Conservation (phyloP, 305 asterid species). For the Solanum hybrid region DNA sequence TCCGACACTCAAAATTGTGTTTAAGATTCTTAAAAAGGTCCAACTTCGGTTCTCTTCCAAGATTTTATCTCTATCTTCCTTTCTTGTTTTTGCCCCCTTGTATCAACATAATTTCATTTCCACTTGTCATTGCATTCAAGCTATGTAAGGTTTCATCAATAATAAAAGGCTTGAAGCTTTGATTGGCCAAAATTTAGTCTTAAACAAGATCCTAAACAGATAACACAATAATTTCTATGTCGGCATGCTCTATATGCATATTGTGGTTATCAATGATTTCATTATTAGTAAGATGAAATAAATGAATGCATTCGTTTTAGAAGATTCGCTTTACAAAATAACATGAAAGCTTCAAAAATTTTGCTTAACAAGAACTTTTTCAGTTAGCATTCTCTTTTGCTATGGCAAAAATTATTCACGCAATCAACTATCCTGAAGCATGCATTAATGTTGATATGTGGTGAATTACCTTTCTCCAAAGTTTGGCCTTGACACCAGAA, state of each 20-base stretch:
- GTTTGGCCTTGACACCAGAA: slow-evolving; percentile 87
- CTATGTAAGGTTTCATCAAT: neutral
- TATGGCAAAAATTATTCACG: neutral
- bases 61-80: neutral
- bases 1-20: neutral
- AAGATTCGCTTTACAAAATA: neutral
- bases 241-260: neutral
- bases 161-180: neutral
- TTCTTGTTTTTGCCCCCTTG: neutral
- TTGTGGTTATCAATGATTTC: neutral
- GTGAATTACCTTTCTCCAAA: slow-evolving; percentile 40
- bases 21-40: neutral
- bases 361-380: neutral
- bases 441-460: neutral
- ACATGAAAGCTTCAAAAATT: neutral
- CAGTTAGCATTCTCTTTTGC: neutral
- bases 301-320: neutral
- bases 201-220: neutral
- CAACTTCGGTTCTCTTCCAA: neutral
- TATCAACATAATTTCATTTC: neutral
- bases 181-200: neutral
- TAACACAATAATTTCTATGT: neutral
- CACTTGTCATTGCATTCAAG: neutral
- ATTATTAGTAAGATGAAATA: neutral
- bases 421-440: slow-evolving; percentile 6